phyloP scores from a whole-genome alignment of 768 basidiomycete genomes.

The Lentinula detonsa region DNA sequence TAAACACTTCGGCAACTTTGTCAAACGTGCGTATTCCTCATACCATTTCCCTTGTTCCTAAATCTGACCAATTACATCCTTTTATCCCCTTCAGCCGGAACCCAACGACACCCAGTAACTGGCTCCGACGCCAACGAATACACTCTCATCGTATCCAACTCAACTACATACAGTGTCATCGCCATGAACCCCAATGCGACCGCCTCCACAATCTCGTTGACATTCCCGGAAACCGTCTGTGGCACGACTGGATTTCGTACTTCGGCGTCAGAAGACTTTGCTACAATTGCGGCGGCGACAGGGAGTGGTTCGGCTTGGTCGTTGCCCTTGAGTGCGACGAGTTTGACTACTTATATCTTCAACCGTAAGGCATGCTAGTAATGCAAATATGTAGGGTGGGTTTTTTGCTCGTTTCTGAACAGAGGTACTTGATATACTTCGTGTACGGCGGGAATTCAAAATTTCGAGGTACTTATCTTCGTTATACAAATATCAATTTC shows the following conservation, averaged over 20 bases:
- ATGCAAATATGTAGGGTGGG: slow-evolving; percentile 65
- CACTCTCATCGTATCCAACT: slow-evolving; percentile 25
- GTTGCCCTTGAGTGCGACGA: slow-evolving; percentile 24
- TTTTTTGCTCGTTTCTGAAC: too few relatives aligned
- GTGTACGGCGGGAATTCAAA: too few relatives aligned
- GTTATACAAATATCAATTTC: too few relatives aligned
- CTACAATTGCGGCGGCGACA: slow-evolving; percentile 19
- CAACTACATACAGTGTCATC: slow-evolving; percentile 22
- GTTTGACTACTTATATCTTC: slow-evolving; percentile 30
- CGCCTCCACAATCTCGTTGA: slow-evolving; percentile 21
- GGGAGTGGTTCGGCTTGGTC: slow-evolving; percentile 19
- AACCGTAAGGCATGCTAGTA: slow-evolving; percentile 19
- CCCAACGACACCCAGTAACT: slow-evolving; percentile 25
- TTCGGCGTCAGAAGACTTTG: slow-evolving; percentile 29
- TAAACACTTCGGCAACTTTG: slow-evolving; percentile 35
- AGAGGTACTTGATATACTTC: too few relatives aligned
- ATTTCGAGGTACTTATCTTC: too few relatives aligned
- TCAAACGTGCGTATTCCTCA: slow-evolving; percentile 24
- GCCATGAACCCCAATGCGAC: slow-evolving; percentile 28
- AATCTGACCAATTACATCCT: not conserved
- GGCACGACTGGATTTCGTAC: slow-evolving; percentile 23
- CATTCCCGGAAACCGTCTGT: slow-evolving; percentile 28
- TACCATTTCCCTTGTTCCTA: not conserved
- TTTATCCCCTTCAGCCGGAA: slow-evolving; percentile 21
- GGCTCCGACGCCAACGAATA: slow-evolving; percentile 25